Conservation (phyloP, 179 eudicot species). For the Beta corolliflora region DNA sequence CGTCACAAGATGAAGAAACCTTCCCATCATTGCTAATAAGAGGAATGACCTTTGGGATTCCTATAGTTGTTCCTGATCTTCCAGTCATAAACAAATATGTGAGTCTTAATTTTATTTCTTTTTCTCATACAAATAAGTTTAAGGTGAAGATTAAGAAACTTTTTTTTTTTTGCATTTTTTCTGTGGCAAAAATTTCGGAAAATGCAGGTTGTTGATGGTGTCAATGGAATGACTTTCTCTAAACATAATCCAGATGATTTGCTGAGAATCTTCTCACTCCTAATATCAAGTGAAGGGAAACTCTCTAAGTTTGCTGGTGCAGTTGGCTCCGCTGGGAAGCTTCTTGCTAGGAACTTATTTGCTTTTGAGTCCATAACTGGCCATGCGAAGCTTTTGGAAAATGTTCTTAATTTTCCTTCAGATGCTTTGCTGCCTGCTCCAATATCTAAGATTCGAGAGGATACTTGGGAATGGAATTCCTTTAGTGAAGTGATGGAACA, state of each 20-base stretch:
- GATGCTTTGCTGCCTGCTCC: constrained; percentile 63
- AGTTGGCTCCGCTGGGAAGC: constrained; percentile 75
- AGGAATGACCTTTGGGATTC: constrained; percentile 86
- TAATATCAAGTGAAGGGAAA: constrained; percentile 58
- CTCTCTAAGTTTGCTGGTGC: constrained; percentile 63
- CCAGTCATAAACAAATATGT: constrained; percentile 73
- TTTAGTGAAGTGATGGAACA: constrained; percentile 50
- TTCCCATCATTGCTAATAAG: constrained; percentile 79
- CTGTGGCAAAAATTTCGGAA: constrained; percentile 5
- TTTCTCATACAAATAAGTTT: background rate
- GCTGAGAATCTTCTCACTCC: constrained; percentile 61
- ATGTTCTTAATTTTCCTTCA: constrained; percentile 75
- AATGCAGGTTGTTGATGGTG: constrained; percentile 77
- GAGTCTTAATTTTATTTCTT: constrained; percentile 39
- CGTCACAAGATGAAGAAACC: constrained; percentile 84
- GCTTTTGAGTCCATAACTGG: constrained; percentile 74
- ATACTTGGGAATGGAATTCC: constrained; percentile 77
- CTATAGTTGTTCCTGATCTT: constrained; percentile 75
- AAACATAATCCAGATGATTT: constrained; percentile 69
- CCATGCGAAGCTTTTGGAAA: constrained; percentile 77
- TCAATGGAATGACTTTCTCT: constrained; percentile 76
- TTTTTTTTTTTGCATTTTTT: background rate
- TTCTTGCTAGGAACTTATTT: constrained; percentile 71
- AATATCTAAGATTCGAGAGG: constrained; percentile 60
- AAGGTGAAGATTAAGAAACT: background rate